Evolutionary conservation across 192 early-diverging fungal species (phyloP).

Genomic region (Gaertneriomyces sp.): DNA sequence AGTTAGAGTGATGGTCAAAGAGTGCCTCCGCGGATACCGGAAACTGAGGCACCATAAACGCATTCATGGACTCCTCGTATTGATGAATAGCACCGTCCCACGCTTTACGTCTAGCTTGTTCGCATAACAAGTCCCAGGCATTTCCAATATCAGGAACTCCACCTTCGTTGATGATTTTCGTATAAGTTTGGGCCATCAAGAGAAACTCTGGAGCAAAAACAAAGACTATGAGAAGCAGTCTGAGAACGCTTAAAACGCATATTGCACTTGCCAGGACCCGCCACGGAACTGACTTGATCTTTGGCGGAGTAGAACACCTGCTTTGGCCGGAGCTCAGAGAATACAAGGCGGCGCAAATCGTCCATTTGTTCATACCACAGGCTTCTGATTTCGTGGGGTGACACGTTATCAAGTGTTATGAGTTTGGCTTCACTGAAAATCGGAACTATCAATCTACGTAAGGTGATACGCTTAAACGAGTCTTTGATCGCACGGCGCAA

Average conservation of each 20-base stretch:
- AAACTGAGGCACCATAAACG: background rate
- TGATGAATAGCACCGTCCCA: background rate
- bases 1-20: background rate
- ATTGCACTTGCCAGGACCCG: background rate
- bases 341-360: background rate
- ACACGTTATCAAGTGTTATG: background rate
- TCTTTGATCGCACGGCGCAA: background rate
- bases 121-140: background rate
- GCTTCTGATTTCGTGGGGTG: background rate
- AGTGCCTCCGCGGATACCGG: background rate
- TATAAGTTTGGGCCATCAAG: background rate
- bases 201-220: background rate
- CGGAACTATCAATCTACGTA: background rate
- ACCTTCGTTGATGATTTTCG: background rate
- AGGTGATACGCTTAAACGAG: background rate
- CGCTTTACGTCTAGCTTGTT: background rate
- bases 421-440: background rate
- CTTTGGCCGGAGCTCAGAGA: background rate
- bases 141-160: background rate
- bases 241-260: no score
- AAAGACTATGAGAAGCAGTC: background rate
- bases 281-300: background rate
- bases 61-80: background rate
- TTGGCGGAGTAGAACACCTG: background rate
- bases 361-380: constrained; percentile 6